Conservation (phyloP, 2,329 filamentous ascomycete genomes). For the Apiospora arundinis region DNA sequence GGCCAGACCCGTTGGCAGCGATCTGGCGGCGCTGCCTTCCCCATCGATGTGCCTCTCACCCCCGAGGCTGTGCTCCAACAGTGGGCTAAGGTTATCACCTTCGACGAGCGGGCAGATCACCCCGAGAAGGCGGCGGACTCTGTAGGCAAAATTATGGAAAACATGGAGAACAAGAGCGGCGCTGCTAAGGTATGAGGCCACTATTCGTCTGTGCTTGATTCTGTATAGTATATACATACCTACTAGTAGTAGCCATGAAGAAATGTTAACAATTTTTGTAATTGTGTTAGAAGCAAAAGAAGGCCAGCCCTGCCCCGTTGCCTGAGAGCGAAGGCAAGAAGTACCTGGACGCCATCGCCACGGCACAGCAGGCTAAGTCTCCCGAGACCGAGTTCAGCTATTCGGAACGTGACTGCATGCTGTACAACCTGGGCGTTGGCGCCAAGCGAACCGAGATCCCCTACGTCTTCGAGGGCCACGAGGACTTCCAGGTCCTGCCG, state of each 20-base stretch:
- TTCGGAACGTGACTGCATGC: slow-evolving; percentile 84
- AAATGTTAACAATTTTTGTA: slow-evolving; percentile 31
- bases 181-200: slow-evolving; percentile 63
- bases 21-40: slow-evolving; percentile 88
- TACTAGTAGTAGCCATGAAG: slow-evolving; percentile 33
- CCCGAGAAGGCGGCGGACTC: slow-evolving; percentile 80
- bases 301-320: slow-evolving; percentile 13
- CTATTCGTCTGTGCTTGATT: slow-evolving; percentile 32
- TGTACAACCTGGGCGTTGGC: slow-evolving; percentile 95
- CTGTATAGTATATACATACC: slow-evolving; percentile 35
- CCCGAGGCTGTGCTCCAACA: slow-evolving; percentile 82
- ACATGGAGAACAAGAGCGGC: slow-evolving; percentile 78
- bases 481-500: slow-evolving; percentile 91
- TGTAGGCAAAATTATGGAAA: slow-evolving; percentile 77
- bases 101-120: slow-evolving; percentile 88
- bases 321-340: slow-evolving; percentile 58
- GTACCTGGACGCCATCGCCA: slow-evolving; percentile 78
- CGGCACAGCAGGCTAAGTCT: slow-evolving; percentile 64
- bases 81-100: slow-evolving; percentile 82
- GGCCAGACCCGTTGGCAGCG: slow-evolving; percentile 95
- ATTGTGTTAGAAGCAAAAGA: slow-evolving; percentile 27
- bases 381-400: slow-evolving; percentile 79
- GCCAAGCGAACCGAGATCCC: slow-evolving; percentile 88
- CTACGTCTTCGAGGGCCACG: slow-evolving; percentile 87
- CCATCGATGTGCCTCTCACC: slow-evolving; percentile 79